These are phyloP conservation scores for Lipomyces yamadae DNA, from an alignment of 805 yeast species.

Conservation along the genomic window DNA sequence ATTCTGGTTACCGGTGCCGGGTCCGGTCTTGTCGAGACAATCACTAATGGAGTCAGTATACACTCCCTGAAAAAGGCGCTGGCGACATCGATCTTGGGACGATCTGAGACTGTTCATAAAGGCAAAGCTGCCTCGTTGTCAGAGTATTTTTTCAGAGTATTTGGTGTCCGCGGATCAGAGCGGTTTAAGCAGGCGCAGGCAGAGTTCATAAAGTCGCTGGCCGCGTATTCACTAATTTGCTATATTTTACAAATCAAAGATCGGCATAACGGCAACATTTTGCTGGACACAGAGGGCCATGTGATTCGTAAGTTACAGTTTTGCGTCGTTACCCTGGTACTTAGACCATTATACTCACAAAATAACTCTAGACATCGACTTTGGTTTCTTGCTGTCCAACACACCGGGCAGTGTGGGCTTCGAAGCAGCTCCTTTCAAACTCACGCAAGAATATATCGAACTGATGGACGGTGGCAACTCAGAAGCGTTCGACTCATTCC, in stretches of 20 bases:
- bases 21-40: slow-evolving; percentile 93
- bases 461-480: slow-evolving; percentile 80
- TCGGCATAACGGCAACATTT: slow-evolving; percentile 96
- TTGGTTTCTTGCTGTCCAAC: slow-evolving; percentile 89
- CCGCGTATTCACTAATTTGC: slow-evolving; percentile 91
- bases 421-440: slow-evolving; percentile 96
- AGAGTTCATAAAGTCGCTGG: slow-evolving; percentile 82
- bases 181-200: slow-evolving; percentile 77
- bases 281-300: slow-evolving; percentile 95
- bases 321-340: not conserved
- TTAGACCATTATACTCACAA: not conserved
- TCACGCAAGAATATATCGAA: slow-evolving; percentile 87
- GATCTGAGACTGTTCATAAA: slow-evolving; percentile 72
- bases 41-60: slow-evolving; percentile 89
- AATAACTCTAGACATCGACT: slow-evolving; percentile 70
- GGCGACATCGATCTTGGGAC: slow-evolving; percentile 70
- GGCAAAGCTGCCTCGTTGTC: slow-evolving; percentile 65
- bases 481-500: slow-evolving; percentile 63
- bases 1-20: slow-evolving; percentile 88
- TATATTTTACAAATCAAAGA: slow-evolving; percentile 92
- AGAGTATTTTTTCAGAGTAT: slow-evolving; percentile 78
- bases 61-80: slow-evolving; percentile 94
- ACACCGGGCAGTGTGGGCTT: slow-evolving; percentile 97
- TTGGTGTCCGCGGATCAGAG: slow-evolving; percentile 61
- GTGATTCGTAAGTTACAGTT: slow-evolving; percentile 54